Conservation (phyloP, 805 yeast genomes). For the Hanseniaspora osmophila region DNA sequence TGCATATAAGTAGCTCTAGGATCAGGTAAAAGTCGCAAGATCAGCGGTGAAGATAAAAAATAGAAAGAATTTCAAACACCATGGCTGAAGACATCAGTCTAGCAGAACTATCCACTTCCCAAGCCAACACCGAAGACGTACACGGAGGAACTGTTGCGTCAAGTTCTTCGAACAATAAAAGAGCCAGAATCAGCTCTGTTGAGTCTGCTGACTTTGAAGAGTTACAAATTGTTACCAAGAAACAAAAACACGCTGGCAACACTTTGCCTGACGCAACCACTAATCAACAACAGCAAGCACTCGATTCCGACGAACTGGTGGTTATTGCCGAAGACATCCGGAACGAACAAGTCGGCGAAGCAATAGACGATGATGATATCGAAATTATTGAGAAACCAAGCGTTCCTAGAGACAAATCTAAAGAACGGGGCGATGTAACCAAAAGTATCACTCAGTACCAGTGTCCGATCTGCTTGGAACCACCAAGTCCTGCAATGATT, state of each 20-base stretch:
- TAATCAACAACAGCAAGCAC: neutral
- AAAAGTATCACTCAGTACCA: constrained; percentile 24
- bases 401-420: constrained; percentile 7
- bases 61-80: too few species aligned
- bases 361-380: constrained; percentile 24
- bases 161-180: too few species aligned
- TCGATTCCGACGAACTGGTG: constrained; percentile 1
- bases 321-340: constrained; percentile 5
- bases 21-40: too few species aligned
- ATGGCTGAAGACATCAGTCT: too few species aligned
- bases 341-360: constrained; percentile 24
- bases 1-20: too few species aligned
- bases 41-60: too few species aligned
- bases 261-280: constrained; percentile 12
- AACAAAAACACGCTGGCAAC: constrained; percentile 5
- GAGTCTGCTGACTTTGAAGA: neutral
- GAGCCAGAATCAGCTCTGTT: neutral
- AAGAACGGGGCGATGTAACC: constrained; percentile 10
- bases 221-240: neutral
- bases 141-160: too few species aligned
- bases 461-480: constrained; percentile 46
- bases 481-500: constrained; percentile 33
- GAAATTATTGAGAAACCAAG: constrained; percentile 9
- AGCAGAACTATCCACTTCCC: too few species aligned
- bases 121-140: too few species aligned